A percentile compares a stretch with the other conserved stretches of the same genome.
Conservation (phyloP, 768 basidiomycete species). For the Amanita pallidorosea region DNA sequence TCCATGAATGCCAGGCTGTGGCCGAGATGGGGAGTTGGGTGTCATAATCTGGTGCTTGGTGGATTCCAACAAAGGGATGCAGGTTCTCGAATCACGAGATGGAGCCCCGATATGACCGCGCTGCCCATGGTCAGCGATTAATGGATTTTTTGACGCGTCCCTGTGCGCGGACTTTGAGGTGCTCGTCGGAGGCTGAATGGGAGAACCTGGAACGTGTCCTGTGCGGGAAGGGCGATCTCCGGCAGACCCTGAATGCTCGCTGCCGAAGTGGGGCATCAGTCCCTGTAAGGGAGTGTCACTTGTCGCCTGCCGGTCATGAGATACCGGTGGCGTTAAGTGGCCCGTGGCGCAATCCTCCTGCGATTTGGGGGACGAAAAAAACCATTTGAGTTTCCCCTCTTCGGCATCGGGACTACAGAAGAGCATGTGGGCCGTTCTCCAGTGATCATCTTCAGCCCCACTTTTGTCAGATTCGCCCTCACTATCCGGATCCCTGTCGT, state of each 20-base stretch:
- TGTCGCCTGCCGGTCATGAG: not conserved
- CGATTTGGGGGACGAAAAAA: conserved; percentile 9
- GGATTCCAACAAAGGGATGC: not conserved
- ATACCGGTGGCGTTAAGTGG: not conserved
- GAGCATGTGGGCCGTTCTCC: conserved; percentile 42
- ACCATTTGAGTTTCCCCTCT: conserved; percentile 2
- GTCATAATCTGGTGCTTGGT: not conserved
- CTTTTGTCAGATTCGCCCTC: conserved; percentile 22
- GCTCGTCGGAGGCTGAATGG: not conserved
- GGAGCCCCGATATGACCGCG: not conserved
- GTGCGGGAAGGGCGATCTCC: not conserved
- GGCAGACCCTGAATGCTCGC: not conserved
- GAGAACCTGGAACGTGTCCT: not conserved
- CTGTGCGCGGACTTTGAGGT: not conserved
- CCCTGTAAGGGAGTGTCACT: not conserved
- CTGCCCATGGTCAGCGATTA: not conserved
- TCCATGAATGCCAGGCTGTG: not conserved
- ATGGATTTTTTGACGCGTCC: no score
- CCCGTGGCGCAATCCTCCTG: not conserved
- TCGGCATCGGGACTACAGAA: conserved; percentile 25
- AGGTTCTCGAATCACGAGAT: not conserved
- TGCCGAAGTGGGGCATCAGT: not conserved
- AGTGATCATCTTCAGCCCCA: conserved; percentile 40
- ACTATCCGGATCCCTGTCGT: conserved; percentile 12
- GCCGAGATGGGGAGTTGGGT: not conserved